Conservation (phyloP, 495 filamentous ascomycete species). For the Polyplosphaeria fusca region DNA sequence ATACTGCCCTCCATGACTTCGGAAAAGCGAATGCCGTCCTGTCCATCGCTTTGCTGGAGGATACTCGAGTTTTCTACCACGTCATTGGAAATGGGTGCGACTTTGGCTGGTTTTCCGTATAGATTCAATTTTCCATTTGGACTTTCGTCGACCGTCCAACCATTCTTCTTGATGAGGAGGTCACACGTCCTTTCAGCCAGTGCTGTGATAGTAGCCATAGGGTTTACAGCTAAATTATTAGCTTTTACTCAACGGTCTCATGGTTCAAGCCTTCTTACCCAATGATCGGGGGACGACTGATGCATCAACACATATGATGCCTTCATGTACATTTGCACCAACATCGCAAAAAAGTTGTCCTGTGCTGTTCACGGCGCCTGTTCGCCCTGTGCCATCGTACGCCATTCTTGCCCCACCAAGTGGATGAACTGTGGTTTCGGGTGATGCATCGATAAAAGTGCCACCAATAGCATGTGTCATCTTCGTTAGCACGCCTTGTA, state of each 20-base stretch:
- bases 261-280: constrained; percentile 35
- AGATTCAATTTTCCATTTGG: constrained; percentile 50
- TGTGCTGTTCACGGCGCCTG: constrained; percentile 62
- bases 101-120: constrained; percentile 30
- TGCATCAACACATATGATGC: constrained; percentile 61
- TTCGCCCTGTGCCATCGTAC: constrained; percentile 52
- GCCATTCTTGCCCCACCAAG: constrained; percentile 67
- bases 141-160: constrained; percentile 50
- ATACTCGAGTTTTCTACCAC: not conserved
- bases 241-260: not conserved
- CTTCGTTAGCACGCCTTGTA: constrained; percentile 51
- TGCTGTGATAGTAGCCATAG: constrained; percentile 67
- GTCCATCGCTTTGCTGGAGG: constrained; percentile 33
- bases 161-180: constrained; percentile 43
- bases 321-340: constrained; percentile 50
- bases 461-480: constrained; percentile 58
- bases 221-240: constrained; percentile 48
- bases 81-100: constrained; percentile 14
- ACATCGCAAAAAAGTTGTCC: constrained; percentile 58
- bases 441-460: constrained; percentile 56
- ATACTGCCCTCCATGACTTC: constrained; percentile 64
- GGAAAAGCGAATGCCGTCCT: constrained; percentile 55
- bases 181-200: constrained; percentile 62
- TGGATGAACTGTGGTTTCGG: constrained; percentile 61
- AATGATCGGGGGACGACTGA: constrained; percentile 63